Percentiles rank a stretch among this genome's conserved stretches.
Conservation (phyloP, 768 basidiomycete genomes). For the Boletus rubroflammeus region DNA sequence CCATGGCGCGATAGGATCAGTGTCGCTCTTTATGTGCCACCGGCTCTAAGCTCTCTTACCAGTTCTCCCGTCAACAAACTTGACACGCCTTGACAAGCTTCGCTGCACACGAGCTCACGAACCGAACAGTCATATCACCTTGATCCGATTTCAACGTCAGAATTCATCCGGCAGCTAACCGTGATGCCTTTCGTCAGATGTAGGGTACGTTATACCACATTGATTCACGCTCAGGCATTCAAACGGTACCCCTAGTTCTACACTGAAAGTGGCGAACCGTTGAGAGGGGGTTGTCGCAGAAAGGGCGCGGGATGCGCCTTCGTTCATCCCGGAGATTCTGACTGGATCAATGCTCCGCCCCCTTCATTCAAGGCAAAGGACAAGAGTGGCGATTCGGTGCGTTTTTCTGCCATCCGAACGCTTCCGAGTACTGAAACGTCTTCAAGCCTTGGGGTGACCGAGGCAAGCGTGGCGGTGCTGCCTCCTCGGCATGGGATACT, state of each 20-base stretch:
- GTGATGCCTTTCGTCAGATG: constrained; percentile 24
- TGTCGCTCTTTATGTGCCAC: constrained; percentile 1
- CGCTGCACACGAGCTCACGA: not conserved
- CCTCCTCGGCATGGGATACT: not conserved
- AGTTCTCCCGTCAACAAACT: not conserved
- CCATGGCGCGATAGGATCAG: too few species aligned
- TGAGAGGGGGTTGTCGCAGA: constrained; percentile 26
- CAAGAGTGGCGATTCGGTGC: constrained; percentile 18
- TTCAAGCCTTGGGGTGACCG: constrained; percentile 6
- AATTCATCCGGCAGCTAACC: not conserved
- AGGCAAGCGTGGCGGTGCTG: not conserved
- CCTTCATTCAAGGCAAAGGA: constrained; percentile 8
- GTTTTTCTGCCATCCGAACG: not conserved
- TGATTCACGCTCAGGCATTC: constrained; percentile 3
- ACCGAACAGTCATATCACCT: not conserved
- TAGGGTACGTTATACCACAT: constrained; percentile 18
- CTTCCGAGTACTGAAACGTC: not conserved
- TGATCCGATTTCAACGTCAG: not conserved
- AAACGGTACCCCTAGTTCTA: constrained; percentile 22
- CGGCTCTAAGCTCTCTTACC: not conserved
- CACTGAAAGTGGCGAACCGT: constrained; percentile 28
- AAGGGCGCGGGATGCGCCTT: constrained; percentile 24
- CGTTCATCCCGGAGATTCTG: constrained; percentile 29
- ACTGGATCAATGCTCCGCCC: constrained; percentile 21
- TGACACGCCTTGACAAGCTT: constrained; percentile 1